phyloP scores from a whole-genome alignment of 148 eudicot genomes.

The Heliamphora exappendiculata region DNA sequence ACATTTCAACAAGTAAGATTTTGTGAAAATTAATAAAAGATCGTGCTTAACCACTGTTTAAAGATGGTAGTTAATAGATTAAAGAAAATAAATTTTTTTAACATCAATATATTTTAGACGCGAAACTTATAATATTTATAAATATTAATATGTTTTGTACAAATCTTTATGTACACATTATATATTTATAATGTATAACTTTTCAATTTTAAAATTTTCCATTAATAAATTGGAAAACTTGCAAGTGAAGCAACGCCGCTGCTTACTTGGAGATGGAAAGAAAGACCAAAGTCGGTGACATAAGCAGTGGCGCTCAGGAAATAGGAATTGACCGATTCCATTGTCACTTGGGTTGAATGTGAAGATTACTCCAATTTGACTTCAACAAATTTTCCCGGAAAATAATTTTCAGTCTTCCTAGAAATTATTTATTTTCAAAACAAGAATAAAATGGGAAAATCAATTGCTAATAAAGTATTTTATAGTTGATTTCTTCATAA shows the following conservation, averaged over 20 bases:
- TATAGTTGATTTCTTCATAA: background rate
- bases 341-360: background rate
- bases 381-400: background rate
- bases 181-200: too few species aligned
- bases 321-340: background rate
- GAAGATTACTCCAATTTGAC: constrained; percentile 9
- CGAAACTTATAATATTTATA: too few species aligned
- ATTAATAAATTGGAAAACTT: too few species aligned
- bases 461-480: background rate
- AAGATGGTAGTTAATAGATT: too few species aligned
- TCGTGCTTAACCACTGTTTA: too few species aligned
- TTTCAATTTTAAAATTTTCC: too few species aligned
- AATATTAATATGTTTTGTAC: too few species aligned
- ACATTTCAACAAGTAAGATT: too few species aligned
- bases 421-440: background rate
- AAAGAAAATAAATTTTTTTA: too few species aligned
- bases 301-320: constrained; percentile 7
- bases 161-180: too few species aligned
- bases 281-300: background rate
- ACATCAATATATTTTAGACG: too few species aligned
- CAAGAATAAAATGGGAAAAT: background rate
- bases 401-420: background rate
- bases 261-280: background rate
- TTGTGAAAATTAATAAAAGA: too few species aligned
- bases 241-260: constrained; percentile 2